Base-by-base conservation (phyloP, 768 basidiomycete genomes). In the Heimioporus sp. region DNA sequence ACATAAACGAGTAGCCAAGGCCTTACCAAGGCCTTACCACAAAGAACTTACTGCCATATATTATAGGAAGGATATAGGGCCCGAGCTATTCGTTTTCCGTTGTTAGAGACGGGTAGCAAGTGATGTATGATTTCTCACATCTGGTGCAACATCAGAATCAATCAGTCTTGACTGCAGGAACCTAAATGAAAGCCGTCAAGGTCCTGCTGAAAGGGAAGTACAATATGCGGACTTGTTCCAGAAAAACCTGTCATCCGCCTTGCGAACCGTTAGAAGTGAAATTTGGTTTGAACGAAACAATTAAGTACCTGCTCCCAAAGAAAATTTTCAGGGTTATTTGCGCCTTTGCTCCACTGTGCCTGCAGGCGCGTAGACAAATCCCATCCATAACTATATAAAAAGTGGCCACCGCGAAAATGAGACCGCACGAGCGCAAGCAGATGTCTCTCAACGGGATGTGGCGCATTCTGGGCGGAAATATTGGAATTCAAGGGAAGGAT, bases 191-290 rank as follows among this genome's bases (percentile, higher is more conserved):
- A 43, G 24, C 5, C 11, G 48, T 54, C 45, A 56, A 58, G 46
- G 30, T 24, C 21, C 28, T 38, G 31, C 46, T 44, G 44, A 17
- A 54, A 15, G 20, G 16, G 51, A 15, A 13, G 21, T 21, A 44
- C 5, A 21, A 44, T 56, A 19, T 20, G 21, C 46, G 16, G 6
- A 65, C 82, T 83, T 90, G 71, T 99, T 99, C 96, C 96, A 99
- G 72, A 98, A 98, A 73, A 99, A 99, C 56, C 95, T 80, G 64
- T 97, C 93, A 58, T 99, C 97, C 36, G 86, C 87, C 87, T 95
- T 61, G 44, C 48, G 20, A 32, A 17, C n/a, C 5, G n/a, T 69
- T 36, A 63, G 49, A 48, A 21, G 49, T 24, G 42, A 52, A 19
- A 34, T 38, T 10, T 28, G 24, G 24, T 19, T 24, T 19, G 15